Conservation (phyloP, 768 basidiomycete species). For the Lactarius deliciosus region DNA sequence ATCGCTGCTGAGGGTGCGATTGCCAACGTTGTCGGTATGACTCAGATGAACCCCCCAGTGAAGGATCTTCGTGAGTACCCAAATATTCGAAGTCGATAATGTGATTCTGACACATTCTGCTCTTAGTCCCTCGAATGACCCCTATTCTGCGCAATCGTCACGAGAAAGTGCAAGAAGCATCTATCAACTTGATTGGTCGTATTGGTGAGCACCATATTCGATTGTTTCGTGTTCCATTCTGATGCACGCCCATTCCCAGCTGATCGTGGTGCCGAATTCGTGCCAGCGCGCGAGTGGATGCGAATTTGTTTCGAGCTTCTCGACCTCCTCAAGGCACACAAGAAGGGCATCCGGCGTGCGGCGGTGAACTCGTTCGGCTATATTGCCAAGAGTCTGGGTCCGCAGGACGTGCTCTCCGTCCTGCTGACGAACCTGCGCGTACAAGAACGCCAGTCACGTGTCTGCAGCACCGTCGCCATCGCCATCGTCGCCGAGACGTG, state of each 20-base stretch:
- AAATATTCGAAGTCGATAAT: neutral
- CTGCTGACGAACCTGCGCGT: constrained; percentile 95
- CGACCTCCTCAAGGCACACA: constrained; percentile 97
- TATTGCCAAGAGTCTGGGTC: constrained; percentile 98
- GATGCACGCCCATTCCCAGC: constrained; percentile 44
- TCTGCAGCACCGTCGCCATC: constrained; percentile 97
- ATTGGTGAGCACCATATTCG: constrained; percentile 51
- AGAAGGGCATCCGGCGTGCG: constrained; percentile 97
- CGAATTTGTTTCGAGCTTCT: constrained; percentile 98
- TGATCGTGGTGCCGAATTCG: constrained; percentile 98
- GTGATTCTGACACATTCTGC: neutral
- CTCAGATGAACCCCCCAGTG: constrained; percentile 99
- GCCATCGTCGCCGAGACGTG: constrained; percentile 94
- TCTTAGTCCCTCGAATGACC: constrained; percentile 94
- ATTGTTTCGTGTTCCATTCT: neutral
- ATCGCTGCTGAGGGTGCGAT: constrained; percentile 99
- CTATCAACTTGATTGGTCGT: constrained; percentile 98
- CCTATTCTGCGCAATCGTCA: constrained; percentile 99
- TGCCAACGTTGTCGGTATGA: constrained; percentile 99
- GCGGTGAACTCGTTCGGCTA: constrained; percentile 99
- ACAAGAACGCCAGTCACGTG: constrained; percentile 98
- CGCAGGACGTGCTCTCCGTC: constrained; percentile 95
- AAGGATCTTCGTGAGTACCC: constrained; percentile 89
- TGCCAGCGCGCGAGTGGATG: constrained; percentile 99
- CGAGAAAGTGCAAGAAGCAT: constrained; percentile 99